Evolutionary conservation across 1,139 yeast genomes (phyloP).

Genomic region (Pichia sp.): DNA sequence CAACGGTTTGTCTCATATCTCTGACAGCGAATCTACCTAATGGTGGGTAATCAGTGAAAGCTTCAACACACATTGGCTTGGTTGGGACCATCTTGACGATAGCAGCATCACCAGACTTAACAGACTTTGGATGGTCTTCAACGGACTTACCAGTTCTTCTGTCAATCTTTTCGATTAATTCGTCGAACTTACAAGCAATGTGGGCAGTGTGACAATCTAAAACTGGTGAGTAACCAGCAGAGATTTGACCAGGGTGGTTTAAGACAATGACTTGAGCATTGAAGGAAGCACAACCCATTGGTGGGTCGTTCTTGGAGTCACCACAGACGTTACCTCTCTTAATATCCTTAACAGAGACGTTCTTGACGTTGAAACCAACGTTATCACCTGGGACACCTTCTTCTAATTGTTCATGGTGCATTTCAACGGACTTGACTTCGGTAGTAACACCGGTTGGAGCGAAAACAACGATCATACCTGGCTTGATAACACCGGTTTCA

Average conservation of each 20-base stretch:
- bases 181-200: slow-evolving; percentile 90
- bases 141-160: slow-evolving; percentile 89
- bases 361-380: slow-evolving; percentile 94
- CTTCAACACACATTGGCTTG: slow-evolving; percentile 98
- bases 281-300: slow-evolving; percentile 80
- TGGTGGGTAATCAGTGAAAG: slow-evolving; percentile 98
- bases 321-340: slow-evolving; percentile 96
- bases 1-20: slow-evolving; percentile 99
- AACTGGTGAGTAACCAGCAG: slow-evolving; percentile 93
- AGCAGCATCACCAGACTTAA: slow-evolving; percentile 94
- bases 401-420: slow-evolving; percentile 87
- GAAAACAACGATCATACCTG: slow-evolving; percentile 88
- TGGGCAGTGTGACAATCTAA: slow-evolving; percentile 95
- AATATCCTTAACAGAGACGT: slow-evolving; percentile 90
- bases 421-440: slow-evolving; percentile 91
- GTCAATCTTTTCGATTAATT: slow-evolving; percentile 85
- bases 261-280: slow-evolving; percentile 86
- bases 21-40: slow-evolving; percentile 99
- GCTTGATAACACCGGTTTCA: slow-evolving; percentile 89
- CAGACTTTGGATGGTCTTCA: slow-evolving; percentile 82
- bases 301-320: slow-evolving; percentile 96
- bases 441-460: slow-evolving; percentile 94
- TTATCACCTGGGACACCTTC: slow-evolving; percentile 95
- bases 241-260: slow-evolving; percentile 94
- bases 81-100: slow-evolving; percentile 89